These are phyloP conservation scores for Diaporthe citriasiana DNA, from an alignment of 2,329 filamentous ascomycete genomes.

Conservation along the genomic window DNA sequence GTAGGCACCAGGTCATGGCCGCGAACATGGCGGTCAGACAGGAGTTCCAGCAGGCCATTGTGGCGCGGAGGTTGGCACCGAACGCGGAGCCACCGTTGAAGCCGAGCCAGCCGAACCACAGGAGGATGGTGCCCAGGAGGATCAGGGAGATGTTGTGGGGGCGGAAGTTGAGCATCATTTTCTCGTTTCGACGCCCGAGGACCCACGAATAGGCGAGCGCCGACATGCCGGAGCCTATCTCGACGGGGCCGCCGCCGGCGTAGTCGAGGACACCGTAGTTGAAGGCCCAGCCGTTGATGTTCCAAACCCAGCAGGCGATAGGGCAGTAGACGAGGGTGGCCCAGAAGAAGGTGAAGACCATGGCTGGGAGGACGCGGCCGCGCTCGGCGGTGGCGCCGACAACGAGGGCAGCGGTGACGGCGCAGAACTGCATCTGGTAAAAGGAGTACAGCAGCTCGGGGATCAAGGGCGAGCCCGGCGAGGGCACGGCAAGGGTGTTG, in stretches of 20 bases:
- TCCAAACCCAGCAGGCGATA: conserved; percentile 97
- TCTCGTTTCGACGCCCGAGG: conserved; percentile 95
- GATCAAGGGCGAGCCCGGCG: conserved; percentile 88
- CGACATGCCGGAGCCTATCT: conserved; percentile 94
- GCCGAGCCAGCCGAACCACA: conserved; percentile 99
- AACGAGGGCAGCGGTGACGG: conserved; percentile 90
- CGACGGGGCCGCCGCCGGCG: conserved; percentile 95
- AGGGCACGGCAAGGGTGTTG: conserved; percentile 87
- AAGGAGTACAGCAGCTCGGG: conserved; percentile 94
- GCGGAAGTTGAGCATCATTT: conserved; percentile 99
- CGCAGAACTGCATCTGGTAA: conserved; percentile 99
- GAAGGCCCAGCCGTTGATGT: conserved; percentile 92
- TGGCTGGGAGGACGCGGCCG: conserved; percentile 89
- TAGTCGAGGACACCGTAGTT: conserved; percentile 95
- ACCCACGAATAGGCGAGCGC: conserved; percentile 96
- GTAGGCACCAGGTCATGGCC: conserved; percentile 92
- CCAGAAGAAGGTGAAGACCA: conserved; percentile 98
- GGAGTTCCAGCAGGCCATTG: conserved; percentile 98
- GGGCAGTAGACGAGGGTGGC: conserved; percentile 98
- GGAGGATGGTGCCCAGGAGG: conserved; percentile 92
- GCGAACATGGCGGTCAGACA: conserved; percentile 94
- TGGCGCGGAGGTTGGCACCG: conserved; percentile 92
- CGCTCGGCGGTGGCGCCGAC: conserved; percentile 95
- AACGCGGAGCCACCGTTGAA: conserved; percentile 98
- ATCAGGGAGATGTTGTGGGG: conserved; percentile 99